Evolutionary conservation across 2,329 filamentous ascomycete genomes (phyloP).

Genomic region (Penicillium janthinellum): DNA sequence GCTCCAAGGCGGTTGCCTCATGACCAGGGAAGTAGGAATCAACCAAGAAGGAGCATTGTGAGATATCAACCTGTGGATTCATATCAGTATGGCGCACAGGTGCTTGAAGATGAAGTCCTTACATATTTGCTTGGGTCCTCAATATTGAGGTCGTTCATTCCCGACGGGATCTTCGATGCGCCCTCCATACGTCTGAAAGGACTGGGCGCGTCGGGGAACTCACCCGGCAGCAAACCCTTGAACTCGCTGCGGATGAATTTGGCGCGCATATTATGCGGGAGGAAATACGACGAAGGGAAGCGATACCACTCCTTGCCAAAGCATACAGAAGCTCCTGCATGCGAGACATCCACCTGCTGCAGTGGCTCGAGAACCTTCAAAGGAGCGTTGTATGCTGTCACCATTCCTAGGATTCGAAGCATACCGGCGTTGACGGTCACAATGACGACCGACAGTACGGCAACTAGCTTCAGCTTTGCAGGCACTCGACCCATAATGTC

Average conservation of each 20-base stretch:
- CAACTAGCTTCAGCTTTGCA: slow-evolving; percentile 69
- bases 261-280: slow-evolving; percentile 78
- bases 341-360: slow-evolving; percentile 54
- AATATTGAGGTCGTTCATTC: slow-evolving; percentile 89
- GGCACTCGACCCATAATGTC: slow-evolving; percentile 72
- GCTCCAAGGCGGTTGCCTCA: slow-evolving; percentile 68
- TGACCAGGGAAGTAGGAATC: slow-evolving; percentile 76
- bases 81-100: slow-evolving; percentile 12
- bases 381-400: slow-evolving; percentile 82
- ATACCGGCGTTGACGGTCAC: slow-evolving; percentile 67
- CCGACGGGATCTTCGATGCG: slow-evolving; percentile 77
- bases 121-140: slow-evolving; percentile 88
- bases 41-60: slow-evolving; percentile 78
- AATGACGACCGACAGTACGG: slow-evolving; percentile 63
- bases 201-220: slow-evolving; percentile 74
- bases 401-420: slow-evolving; percentile 73
- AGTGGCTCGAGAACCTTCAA: slow-evolving; percentile 61
- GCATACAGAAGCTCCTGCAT: slow-evolving; percentile 72
- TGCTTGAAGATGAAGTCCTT: slow-evolving; percentile 30
- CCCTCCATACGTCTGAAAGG: slow-evolving; percentile 76
- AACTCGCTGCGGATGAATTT: slow-evolving; percentile 94
- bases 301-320: slow-evolving; percentile 98
- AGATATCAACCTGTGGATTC: slow-evolving; percentile 61
- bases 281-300: slow-evolving; percentile 89
- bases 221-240: slow-evolving; percentile 81